Conservation (phyloP, 1,284 basidiomycete genomes). For the Puccinia polysora region DNA sequence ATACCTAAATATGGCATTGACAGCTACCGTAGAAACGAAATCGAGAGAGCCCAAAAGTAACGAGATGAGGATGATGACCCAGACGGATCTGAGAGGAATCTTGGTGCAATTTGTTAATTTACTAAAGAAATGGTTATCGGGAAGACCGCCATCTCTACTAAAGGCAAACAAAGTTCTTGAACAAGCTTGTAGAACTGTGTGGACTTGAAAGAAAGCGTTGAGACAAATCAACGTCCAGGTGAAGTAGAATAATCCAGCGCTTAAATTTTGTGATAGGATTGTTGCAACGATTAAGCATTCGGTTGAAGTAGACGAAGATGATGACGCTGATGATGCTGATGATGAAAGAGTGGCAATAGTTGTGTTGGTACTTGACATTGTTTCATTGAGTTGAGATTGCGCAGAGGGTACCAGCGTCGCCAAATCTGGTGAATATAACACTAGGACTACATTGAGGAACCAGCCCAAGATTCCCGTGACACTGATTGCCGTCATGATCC, state of each 20-base stretch:
- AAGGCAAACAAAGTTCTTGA: constrained; percentile 85
- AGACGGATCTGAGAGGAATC: constrained; percentile 77
- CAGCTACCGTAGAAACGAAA: constrained; percentile 71
- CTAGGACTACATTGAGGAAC: constrained; percentile 69
- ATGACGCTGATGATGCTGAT: background rate
- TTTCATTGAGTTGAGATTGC: background rate
- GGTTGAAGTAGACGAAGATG: constrained; percentile 7
- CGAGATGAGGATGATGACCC: constrained; percentile 67
- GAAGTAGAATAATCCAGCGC: constrained; percentile 14
- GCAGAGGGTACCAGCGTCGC: constrained; percentile 36
- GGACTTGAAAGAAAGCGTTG: constrained; percentile 54
- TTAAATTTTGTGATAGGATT: constrained; percentile 23
- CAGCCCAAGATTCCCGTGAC: constrained; percentile 74
- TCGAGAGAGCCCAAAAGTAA: constrained; percentile 61
- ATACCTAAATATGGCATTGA: constrained; percentile 75
- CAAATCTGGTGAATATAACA: constrained; percentile 63
- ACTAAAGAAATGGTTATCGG: constrained; percentile 75
- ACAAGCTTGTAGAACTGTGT: constrained; percentile 70
- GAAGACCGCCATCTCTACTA: constrained; percentile 73
- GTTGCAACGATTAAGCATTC: constrained; percentile 22
- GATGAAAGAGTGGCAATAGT: background rate
- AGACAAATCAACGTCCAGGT: constrained; percentile 25
- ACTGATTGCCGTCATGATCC: constrained; percentile 76
- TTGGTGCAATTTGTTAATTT: constrained; percentile 58
- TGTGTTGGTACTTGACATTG: background rate